Evolutionary conservation across 306 rosid species (phyloP), one percentile per base, ranked within the genome.

Genomic region (Prunus campanulata): DNA sequence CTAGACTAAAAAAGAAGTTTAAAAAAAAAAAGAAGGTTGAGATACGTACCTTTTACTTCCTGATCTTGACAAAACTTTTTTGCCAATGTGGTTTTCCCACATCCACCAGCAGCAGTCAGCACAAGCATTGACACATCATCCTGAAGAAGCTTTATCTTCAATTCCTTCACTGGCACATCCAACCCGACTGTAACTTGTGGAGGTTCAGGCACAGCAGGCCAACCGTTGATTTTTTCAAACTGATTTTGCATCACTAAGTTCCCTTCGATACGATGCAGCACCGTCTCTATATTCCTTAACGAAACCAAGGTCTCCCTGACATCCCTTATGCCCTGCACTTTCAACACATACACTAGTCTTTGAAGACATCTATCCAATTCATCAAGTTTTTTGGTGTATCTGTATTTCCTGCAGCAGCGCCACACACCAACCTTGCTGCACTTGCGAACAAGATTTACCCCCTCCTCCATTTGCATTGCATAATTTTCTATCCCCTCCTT

Each of bases 61-160:
- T 69, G 62, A n/a, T 91, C 93, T 49, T 77, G 81, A 72, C 89
- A 88, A 29, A 91, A 70, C 72, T 1, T 81, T 60, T 71, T 81
- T 8, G 81, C 91, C 65, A 91, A 78, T 0, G 96, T 82, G 4
- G 93, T 82, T 80, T 88, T 91, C 50, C 96, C 93, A 2, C 83
- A 79, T 44, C 93, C 96, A 13, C 70, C 85, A 1, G 83, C 50
- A 20, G 87, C 90, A 7, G 93, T 85, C 12, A 91, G 61, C 6
- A 84, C 86, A 54, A 79, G 64, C 75, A 87, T 67, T 0, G 87
- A 70, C 1, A 32, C 27, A 1, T 29, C 82, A 52, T 65, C 69
- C 18, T 48, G 68, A 1, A 87, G 75, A 71, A 88, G 79, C 82
- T 60, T 66, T 46, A 61, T 10, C 89, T 89, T 90, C 79, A 91